These are phyloP conservation scores for Cupressus sempervirens DNA, from an alignment of 75 land plant species.

Conservation along the genomic window DNA sequence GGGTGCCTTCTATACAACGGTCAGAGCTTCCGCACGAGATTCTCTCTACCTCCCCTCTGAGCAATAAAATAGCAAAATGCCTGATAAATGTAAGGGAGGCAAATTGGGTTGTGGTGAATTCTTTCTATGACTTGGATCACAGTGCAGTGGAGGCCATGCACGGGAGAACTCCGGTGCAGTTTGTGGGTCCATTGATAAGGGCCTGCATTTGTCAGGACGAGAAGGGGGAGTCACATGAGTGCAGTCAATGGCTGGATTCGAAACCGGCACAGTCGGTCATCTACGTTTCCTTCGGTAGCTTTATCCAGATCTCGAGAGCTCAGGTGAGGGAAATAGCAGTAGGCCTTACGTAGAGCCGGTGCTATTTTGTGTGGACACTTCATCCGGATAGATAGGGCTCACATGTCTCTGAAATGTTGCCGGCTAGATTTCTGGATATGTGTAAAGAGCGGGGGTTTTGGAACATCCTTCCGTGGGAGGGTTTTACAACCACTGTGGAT, in stretches of 20 bases:
- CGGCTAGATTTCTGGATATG: background rate
- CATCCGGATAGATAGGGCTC: background rate
- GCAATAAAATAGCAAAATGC: background rate
- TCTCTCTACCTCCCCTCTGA: background rate
- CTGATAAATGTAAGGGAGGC: background rate
- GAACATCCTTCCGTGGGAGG: constrained; percentile 14
- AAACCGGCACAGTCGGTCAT: constrained; percentile 11
- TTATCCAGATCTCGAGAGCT: constrained; percentile 1
- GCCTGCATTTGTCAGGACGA: no score
- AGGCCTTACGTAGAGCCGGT: constrained; percentile 17
- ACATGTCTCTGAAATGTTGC: background rate
- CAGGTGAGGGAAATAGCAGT: constrained; percentile 18
- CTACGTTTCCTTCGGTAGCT: constrained; percentile 23
- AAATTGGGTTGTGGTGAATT: constrained; percentile 7
- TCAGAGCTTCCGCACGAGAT: background rate
- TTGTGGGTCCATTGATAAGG: background rate
- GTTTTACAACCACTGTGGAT: constrained; percentile 8
- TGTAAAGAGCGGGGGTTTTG: background rate
- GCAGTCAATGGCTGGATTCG: constrained; percentile 19
- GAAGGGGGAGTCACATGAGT: no score
- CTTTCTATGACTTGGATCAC: background rate
- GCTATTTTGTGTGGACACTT: constrained; percentile 27
- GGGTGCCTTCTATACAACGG: background rate
- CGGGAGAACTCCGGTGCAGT: background rate
- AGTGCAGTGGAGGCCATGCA: background rate